Conservation (phyloP, 257 asterid genomes). For the Linaria vulgaris region DNA sequence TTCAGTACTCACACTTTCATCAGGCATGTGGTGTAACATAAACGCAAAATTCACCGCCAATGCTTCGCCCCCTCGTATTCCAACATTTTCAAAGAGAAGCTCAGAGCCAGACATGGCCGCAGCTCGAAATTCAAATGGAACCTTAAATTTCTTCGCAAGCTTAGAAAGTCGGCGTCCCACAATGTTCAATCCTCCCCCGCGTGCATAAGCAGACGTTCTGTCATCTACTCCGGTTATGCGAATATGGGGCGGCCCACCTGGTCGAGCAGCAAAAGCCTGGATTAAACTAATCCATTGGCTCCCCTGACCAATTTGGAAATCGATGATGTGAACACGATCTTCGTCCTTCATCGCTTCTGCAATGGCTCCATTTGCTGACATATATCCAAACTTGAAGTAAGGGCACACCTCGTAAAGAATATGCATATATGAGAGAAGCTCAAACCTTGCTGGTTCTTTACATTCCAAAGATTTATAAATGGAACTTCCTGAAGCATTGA, state of each 20-base stretch:
- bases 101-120: constrained; percentile 43
- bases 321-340: constrained; percentile 66
- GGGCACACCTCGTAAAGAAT: constrained; percentile 82
- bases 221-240: constrained; percentile 83
- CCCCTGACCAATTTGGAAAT: constrained; percentile 86
- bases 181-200: constrained; percentile 69
- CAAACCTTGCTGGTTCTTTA: constrained; percentile 64
- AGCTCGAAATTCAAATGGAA: constrained; percentile 70
- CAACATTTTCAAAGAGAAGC: constrained; percentile 37
- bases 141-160: constrained; percentile 62
- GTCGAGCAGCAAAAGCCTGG: constrained; percentile 77
- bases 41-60: constrained; percentile 83
- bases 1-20: constrained; percentile 77
- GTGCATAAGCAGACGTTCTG: constrained; percentile 62
- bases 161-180: constrained; percentile 73
- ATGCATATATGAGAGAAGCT: constrained; percentile 70
- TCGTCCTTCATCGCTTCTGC: constrained; percentile 86
- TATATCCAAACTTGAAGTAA: constrained; percentile 77
- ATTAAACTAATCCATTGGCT: constrained; percentile 83
- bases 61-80: constrained; percentile 55
- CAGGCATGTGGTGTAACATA: constrained; percentile 73
- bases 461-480: constrained; percentile 54
- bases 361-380: constrained; percentile 93
- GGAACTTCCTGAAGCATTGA: constrained; percentile 65
- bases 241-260: constrained; percentile 81